Conservation (phyloP, 129 eudicot genomes). For the Escallonia rubra region DNA sequence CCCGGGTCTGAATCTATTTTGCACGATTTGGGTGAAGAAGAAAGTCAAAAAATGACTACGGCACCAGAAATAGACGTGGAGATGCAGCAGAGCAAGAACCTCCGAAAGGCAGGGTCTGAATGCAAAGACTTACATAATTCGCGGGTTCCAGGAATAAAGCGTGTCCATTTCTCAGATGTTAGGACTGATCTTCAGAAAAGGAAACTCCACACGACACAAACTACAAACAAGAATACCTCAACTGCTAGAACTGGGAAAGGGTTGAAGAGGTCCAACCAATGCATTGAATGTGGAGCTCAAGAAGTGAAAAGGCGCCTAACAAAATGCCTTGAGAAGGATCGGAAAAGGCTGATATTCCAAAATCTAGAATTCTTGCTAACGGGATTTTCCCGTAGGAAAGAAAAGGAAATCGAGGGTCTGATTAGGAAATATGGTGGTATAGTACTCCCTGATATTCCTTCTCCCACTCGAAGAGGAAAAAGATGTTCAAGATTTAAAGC, state of each 20-base stretch:
- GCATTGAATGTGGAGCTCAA: slow-evolving; percentile 24
- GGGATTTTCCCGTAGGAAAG: slow-evolving; percentile 58
- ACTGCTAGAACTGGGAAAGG: slow-evolving; percentile 28
- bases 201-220: slow-evolving; percentile 10
- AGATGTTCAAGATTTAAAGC: slow-evolving; percentile 27
- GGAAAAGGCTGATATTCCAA: slow-evolving; percentile 35
- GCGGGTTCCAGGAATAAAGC: slow-evolving; percentile 46
- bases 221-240: slow-evolving; percentile 19
- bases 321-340: slow-evolving; percentile 6
- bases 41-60: slow-evolving; percentile 10
- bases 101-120: slow-evolving; percentile 16
- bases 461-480: slow-evolving; percentile 42
- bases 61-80: slow-evolving; percentile 10
- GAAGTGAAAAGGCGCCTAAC: slow-evolving; percentile 20
- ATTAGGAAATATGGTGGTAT: slow-evolving; percentile 62
- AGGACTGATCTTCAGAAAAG: slow-evolving; percentile 21
- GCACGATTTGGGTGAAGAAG: slow-evolving; percentile 13
- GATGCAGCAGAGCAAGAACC: slow-evolving; percentile 16
- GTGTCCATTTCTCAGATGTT: slow-evolving; percentile 54
- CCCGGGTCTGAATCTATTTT: slow-evolving; percentile 14
- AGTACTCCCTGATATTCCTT: slow-evolving; percentile 69
- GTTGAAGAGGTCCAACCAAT: slow-evolving; percentile 8
- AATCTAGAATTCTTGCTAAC: slow-evolving; percentile 61
- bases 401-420: slow-evolving; percentile 54
- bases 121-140: background rate